Conservation (phyloP, 495 filamentous ascomycete genomes). For the Clavariopsis aquatica region DNA sequence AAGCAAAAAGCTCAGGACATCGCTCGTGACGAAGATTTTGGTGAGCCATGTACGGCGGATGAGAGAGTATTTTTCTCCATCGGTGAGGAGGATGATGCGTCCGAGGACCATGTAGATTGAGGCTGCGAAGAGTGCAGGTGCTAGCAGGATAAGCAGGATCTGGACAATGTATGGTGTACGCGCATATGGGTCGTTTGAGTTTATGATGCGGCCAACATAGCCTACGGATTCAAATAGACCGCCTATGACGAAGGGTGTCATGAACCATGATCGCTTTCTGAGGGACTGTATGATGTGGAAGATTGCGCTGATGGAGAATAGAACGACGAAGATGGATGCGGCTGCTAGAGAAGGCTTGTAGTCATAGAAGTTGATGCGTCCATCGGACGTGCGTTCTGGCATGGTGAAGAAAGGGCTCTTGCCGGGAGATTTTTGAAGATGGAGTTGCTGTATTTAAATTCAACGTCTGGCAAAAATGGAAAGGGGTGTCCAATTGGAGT, state of each 20-base stretch:
- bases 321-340: slow-evolving; percentile 53
- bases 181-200: slow-evolving; percentile 26
- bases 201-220: slow-evolving; percentile 46
- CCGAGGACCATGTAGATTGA: slow-evolving; percentile 52
- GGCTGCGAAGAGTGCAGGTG: slow-evolving; percentile 49
- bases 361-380: slow-evolving; percentile 43
- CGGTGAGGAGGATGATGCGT: slow-evolving; percentile 47
- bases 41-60: slow-evolving; percentile 48
- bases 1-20: slow-evolving; percentile 49
- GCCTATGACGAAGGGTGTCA: slow-evolving; percentile 58
- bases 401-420: no score
- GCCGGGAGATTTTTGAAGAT: neutral
- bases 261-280: slow-evolving; percentile 54
- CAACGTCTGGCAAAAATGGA: neutral
- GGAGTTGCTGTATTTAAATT: neutral
- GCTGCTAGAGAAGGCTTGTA: slow-evolving; percentile 55
- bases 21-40: slow-evolving; percentile 50
- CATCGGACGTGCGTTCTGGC: neutral
- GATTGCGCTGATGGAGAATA: slow-evolving; percentile 51
- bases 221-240: slow-evolving; percentile 54
- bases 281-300: slow-evolving; percentile 52
- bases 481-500: neutral
- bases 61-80: slow-evolving; percentile 48
- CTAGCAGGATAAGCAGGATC: slow-evolving; percentile 47
- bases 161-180: slow-evolving; percentile 45